Evolutionary conservation across 164 flowering plant species (phyloP).

Genomic region (Aristolochia fimbriata): DNA sequence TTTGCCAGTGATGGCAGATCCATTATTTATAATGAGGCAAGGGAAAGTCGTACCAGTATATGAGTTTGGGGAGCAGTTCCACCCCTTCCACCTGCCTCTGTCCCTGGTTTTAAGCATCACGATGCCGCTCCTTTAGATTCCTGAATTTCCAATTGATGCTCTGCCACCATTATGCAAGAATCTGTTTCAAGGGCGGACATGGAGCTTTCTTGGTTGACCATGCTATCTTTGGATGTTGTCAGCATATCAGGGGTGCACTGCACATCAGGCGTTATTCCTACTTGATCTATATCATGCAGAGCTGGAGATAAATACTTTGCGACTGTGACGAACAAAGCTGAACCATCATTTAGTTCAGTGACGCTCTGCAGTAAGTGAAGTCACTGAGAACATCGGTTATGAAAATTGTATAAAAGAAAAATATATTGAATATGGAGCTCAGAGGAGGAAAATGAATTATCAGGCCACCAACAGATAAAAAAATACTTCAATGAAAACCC

Average conservation of each 20-base stretch:
- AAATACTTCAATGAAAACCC: too few species aligned
- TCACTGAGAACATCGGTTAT: background rate
- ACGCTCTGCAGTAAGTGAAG: constrained; percentile 54
- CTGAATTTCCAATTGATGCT: constrained; percentile 75
- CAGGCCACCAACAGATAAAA: too few species aligned
- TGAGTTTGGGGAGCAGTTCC: too few species aligned
- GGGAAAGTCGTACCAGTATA: too few species aligned
- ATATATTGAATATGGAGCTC: background rate
- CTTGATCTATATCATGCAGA: constrained; percentile 87
- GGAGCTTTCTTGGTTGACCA: constrained; percentile 26
- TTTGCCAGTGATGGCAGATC: too few species aligned
- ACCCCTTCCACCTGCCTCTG: too few species aligned
- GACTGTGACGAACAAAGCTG: constrained; percentile 85
- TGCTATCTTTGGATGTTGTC: constrained; percentile 28
- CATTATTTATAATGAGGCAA: too few species aligned
- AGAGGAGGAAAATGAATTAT: too few species aligned
- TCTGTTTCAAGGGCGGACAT: constrained; percentile 61
- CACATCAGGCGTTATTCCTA: constrained; percentile 82
- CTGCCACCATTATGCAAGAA: constrained; percentile 92
- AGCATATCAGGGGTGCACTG: constrained; percentile 83
- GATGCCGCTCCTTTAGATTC: constrained; percentile 80
- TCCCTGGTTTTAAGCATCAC: constrained; percentile 15
- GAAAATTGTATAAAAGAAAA: background rate
- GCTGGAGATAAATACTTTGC: constrained; percentile 92
- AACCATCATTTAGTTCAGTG: constrained; percentile 89